phyloP scores from a whole-genome alignment of 2,329 filamentous ascomycete species.

The Aspergillus tamarii region DNA sequence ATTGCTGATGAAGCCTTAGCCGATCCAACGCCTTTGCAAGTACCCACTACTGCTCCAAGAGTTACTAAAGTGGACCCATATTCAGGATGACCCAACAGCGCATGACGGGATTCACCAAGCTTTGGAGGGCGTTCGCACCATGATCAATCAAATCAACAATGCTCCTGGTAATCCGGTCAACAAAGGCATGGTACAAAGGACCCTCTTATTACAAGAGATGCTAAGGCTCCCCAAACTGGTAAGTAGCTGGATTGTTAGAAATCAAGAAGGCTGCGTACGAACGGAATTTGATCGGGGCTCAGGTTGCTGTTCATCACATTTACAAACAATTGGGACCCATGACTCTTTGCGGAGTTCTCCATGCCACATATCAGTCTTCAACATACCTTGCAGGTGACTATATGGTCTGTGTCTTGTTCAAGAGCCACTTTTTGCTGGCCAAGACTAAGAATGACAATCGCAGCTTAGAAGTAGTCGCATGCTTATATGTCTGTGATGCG shows the following conservation, averaged over 20 bases:
- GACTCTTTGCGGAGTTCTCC: constrained; percentile 77
- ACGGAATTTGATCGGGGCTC: constrained; percentile 16
- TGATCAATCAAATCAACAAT: constrained; percentile 78
- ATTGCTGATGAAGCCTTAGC: constrained; percentile 55
- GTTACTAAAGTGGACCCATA: constrained; percentile 79
- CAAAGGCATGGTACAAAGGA: constrained; percentile 74
- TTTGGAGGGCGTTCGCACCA: constrained; percentile 71
- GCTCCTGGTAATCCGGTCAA: constrained; percentile 77
- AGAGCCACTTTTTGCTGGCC: constrained; percentile 76
- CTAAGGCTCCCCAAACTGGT: constrained; percentile 75
- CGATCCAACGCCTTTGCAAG: constrained; percentile 88
- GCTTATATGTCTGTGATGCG: constrained; percentile 62
- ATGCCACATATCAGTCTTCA: constrained; percentile 78
- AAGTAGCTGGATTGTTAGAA: constrained; percentile 30
- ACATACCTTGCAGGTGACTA: constrained; percentile 74
- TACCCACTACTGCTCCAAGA: constrained; percentile 88
- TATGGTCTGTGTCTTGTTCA: constrained; percentile 83
- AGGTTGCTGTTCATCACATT: constrained; percentile 51
- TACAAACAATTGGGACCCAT: constrained; percentile 81
- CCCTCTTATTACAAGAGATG: constrained; percentile 81
- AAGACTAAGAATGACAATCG: constrained; percentile 65
- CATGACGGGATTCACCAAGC: constrained; percentile 79
- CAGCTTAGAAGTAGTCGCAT: constrained; percentile 74
- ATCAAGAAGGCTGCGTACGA: not conserved
- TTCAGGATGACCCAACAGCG: constrained; percentile 80